phyloP scores from a whole-genome alignment of 73 alveolate species.

The Durusdinium trenchii region DNA sequence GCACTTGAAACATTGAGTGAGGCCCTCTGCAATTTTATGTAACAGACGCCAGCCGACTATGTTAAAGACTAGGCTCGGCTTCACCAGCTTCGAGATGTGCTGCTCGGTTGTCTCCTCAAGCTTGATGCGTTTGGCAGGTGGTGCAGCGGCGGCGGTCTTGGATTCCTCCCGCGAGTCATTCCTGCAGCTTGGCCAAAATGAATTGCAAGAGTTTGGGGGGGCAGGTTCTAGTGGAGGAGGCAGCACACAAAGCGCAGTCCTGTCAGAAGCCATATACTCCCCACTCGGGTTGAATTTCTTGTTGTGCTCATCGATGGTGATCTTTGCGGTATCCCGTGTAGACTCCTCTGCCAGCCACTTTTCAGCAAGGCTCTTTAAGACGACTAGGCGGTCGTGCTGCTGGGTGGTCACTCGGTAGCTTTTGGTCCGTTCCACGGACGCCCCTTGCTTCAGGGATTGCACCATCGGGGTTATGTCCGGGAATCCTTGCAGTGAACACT shows the following conservation, averaged over 20 bases:
- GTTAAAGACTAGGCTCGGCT: background rate
- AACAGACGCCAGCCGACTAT: too few relatives aligned
- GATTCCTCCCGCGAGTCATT: too few relatives aligned
- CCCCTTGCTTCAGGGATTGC: background rate
- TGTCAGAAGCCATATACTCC: background rate
- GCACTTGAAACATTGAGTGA: background rate
- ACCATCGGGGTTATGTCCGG: background rate
- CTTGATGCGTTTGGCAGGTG: conserved; percentile 2
- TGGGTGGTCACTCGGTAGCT: background rate
- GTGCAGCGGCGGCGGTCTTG: background rate
- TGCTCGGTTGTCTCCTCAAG: background rate
- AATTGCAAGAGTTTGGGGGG: too few relatives aligned
- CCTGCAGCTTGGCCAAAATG: too few relatives aligned
- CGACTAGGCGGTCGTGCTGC: background rate
- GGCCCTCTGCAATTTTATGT: background rate
- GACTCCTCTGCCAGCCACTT: background rate
- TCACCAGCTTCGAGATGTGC: background rate
- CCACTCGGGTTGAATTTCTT: background rate
- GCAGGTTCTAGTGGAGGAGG: too few relatives aligned
- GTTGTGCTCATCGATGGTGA: background rate
- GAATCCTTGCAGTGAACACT: background rate
- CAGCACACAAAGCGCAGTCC: too few relatives aligned
- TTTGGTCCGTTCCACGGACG: background rate
- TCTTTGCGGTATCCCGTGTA: background rate
- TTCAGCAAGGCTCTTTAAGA: background rate